Base-by-base conservation (phyloP, 495 filamentous ascomycete genomes). In the Pseudevernia furfuracea region DNA sequence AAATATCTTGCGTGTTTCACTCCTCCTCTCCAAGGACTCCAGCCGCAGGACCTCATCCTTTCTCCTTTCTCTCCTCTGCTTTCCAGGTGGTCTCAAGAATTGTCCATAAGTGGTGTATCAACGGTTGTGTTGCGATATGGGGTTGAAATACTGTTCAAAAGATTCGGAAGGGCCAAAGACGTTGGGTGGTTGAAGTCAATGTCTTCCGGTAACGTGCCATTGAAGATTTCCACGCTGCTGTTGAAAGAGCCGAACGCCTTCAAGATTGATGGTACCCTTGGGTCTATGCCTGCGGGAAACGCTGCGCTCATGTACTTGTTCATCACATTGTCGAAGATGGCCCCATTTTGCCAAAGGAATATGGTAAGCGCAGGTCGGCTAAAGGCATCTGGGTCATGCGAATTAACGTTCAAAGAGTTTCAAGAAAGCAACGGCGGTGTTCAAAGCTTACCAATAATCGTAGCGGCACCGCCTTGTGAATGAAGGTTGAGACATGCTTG, bases 251-350 rank as follows among this genome's bases (percentile, higher is more conserved):
- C 17, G 9, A 59, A 25, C 11, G n/a, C 9, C 57, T 59, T 38
- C n/a, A 59, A 9, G 10, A 41, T 43, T 15, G 23, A 9, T 38
- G 57, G 57, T 0, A 0, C 2, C 5, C n/a, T 59, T 0, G 36
- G 36, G 21, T 59, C 57, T 15, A 59, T 59, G 25, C 57, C 36
- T 17, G 14, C 25, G 1, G 36, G 37, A 25, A 39, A 39, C 8
- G 34, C 3, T 17, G 57, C 57, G 39, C 19, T 59, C 37, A 3
- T 59, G 57, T 59, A 59, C 57, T 41, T 38, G 39, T 38, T 43
- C 8, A 59, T 38, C 6, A 1, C 17, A 3, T 3, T 41, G n/a
- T 59, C 57, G 23, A 59, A 59, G 36, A 2, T 2, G 3, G 57
- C 36, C 21, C 25, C 36, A n/a, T 59, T 59, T n/a, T 17, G 12